Percentiles rank a stretch among this genome's conserved stretches.
Evolutionary conservation across 345 rosid genomes (phyloP).

Genomic region (Syzygium oleosum): DNA sequence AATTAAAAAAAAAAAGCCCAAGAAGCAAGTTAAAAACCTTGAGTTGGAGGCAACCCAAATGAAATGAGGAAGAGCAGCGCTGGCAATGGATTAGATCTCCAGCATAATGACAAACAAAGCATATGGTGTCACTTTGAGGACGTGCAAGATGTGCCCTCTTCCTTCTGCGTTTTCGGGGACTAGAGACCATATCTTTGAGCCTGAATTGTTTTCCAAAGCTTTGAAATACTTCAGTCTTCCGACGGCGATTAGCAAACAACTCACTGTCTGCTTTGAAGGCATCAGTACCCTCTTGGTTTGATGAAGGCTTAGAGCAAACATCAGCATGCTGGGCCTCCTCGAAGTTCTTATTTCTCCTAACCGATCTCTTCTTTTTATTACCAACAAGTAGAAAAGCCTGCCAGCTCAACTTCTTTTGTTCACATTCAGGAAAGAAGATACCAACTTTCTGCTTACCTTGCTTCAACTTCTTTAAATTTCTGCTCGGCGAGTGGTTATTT

Average conservation of each 20-base stretch:
- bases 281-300: neutral
- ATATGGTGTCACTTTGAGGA: conserved; percentile 18
- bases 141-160: conserved; percentile 2
- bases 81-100: conserved; percentile 19
- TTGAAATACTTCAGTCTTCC: neutral
- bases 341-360: conserved; percentile 1
- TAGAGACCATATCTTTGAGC: conserved; percentile 21
- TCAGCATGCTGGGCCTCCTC: neutral
- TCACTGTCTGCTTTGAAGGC: neutral
- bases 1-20: neutral
- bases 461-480: conserved; percentile 1
- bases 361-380: conserved; percentile 4
- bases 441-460: neutral
- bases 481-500: neutral
- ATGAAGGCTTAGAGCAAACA: neutral
- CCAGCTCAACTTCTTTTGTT: neutral
- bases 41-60: conserved; percentile 20
- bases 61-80: conserved; percentile 24
- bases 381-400: neutral
- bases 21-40: conserved; percentile 14
- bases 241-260: neutral
- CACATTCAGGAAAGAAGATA: neutral
- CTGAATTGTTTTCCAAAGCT: conserved; percentile 3
- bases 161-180: conserved; percentile 21
- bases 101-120: conserved; percentile 26